Conservation (phyloP, 176 grass and related monocot species). For the Carex myosuroides region DNA sequence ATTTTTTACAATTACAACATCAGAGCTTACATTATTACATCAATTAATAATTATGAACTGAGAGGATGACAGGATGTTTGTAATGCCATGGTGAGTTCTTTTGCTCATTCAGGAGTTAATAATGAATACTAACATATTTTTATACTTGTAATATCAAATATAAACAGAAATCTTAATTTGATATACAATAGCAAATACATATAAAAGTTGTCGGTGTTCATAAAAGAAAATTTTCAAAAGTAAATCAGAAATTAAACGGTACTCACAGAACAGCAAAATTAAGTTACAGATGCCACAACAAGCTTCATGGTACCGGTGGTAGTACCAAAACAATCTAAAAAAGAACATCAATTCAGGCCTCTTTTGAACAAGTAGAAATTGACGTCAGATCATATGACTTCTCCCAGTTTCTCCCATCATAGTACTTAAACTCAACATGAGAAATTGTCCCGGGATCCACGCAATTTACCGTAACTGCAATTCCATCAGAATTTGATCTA, state of each 20-base stretch:
- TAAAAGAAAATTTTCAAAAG: neutral
- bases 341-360: neutral
- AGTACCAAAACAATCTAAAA: neutral
- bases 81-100: no score
- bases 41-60: no score
- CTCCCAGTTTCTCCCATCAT: conserved; percentile 69
- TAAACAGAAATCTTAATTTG: neutral
- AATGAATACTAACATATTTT: no score
- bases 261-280: neutral
- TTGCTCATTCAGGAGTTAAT: no score
- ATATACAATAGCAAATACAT: neutral
- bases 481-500: conserved; percentile 63
- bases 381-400: conserved; percentile 23
- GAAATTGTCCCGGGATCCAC: conserved; percentile 61
- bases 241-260: neutral
- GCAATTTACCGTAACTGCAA: conserved; percentile 53
- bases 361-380: conserved; percentile 43
- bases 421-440: conserved; percentile 47
- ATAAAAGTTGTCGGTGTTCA: neutral
- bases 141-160: neutral
- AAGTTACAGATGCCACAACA: neutral
- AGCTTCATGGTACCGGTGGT: neutral
- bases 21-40: no score
- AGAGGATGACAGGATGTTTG: no score
- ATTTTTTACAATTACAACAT: no score